Conservation (phyloP, 176 grass and related monocot genomes). For the Paspalum notatum region DNA sequence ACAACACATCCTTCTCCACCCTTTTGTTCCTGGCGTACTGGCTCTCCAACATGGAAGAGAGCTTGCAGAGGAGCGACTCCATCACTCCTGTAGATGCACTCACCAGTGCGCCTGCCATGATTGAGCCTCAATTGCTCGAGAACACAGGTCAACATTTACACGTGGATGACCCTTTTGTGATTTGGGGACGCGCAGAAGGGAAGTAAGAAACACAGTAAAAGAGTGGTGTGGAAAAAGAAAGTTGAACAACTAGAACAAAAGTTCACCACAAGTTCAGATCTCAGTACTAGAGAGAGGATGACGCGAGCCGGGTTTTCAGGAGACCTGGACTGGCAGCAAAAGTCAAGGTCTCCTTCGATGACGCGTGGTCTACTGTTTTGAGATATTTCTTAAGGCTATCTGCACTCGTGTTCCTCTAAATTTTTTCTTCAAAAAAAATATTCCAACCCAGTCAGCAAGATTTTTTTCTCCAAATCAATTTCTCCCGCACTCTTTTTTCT, state of each 20-base stretch:
- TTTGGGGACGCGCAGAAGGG: not conserved
- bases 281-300: not conserved
- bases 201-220: not conserved
- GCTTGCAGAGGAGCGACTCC: slow-evolving; percentile 5
- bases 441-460: too few species aligned
- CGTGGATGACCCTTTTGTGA: not conserved
- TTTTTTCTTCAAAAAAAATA: too few species aligned
- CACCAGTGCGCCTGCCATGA: not conserved
- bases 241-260: not conserved
- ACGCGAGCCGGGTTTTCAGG: too few species aligned
- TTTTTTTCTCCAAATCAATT: too few species aligned
- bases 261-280: not conserved
- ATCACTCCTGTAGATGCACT: slow-evolving; percentile 7
- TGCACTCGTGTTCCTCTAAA: too few species aligned
- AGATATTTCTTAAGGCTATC: too few species aligned
- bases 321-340: too few species aligned
- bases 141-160: not conserved
- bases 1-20: slow-evolving; percentile 10
- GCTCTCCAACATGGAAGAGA: not conserved
- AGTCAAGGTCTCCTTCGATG: too few species aligned
- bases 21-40: not conserved
- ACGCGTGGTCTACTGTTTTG: too few species aligned
- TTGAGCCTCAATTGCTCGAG: not conserved
- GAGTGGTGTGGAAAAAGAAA: not conserved
- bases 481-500: too few species aligned